Evolutionary conservation across 371 early-diverging fungal species (phyloP).

Genomic region (Saksenaea oblongispora): DNA sequence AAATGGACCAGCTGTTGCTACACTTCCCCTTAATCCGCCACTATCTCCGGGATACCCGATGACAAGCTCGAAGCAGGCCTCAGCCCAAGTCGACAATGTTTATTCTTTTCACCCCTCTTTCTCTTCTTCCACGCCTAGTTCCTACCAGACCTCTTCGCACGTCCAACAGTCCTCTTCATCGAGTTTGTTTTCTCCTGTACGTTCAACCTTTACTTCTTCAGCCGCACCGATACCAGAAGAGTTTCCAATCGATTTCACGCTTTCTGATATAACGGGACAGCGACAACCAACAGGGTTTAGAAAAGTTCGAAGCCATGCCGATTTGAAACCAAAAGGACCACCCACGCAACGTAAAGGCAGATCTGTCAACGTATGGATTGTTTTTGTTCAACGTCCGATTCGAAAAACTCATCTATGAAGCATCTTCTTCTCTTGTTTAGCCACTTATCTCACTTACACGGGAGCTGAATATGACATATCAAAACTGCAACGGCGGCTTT

Average conservation of each 20-base stretch:
- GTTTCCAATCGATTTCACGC: conserved; percentile 12
- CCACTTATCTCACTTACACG: conserved; percentile 21
- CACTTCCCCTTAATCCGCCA: conserved; percentile 9
- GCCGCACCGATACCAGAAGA: conserved; percentile 14
- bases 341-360: not conserved
- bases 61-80: not conserved
- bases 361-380: not conserved
- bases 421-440: conserved; percentile 8
- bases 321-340: not conserved
- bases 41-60: conserved; percentile 18
- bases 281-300: not conserved
- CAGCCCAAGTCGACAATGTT: not conserved
- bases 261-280: not conserved
- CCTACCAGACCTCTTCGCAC: not conserved
- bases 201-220: conserved; percentile 5
- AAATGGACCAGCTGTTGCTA: conserved; percentile 1
- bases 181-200: conserved; percentile 8
- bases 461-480: conserved; percentile 24
- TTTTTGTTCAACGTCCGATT: not conserved
- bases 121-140: conserved; percentile 1
- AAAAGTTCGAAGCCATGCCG: not conserved
- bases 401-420: not conserved
- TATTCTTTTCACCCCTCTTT: not conserved
- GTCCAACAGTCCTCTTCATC: not conserved
- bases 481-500: conserved; percentile 67